A percentile compares a stretch with the other conserved stretches of the same genome.
These are phyloP conservation scores for Coemansia sp. DNA, from an alignment of 192 early-diverging fungal species.

Conservation along the genomic window DNA sequence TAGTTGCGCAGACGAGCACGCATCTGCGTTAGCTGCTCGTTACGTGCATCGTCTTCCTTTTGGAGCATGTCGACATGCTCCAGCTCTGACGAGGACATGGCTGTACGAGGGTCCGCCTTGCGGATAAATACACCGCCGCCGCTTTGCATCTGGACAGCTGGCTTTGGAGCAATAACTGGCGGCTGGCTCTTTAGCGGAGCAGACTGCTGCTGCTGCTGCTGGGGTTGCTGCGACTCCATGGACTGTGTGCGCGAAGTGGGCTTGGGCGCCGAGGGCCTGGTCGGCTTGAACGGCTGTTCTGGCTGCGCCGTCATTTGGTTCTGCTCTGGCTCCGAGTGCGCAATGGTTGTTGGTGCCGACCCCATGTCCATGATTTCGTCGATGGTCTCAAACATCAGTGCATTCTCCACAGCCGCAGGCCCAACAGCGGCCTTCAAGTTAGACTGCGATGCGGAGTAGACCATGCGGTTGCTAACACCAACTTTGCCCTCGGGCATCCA, in stretches of 20 bases:
- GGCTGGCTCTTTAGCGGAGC: neutral
- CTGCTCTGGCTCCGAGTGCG: neutral
- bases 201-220: constrained; percentile 1
- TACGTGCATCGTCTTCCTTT: constrained; percentile 47
- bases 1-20: constrained; percentile 26
- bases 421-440: constrained; percentile 47
- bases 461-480: constrained; percentile 46
- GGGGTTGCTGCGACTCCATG: neutral
- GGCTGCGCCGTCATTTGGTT: neutral
- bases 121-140: constrained; percentile 32
- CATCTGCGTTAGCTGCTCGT: constrained; percentile 48
- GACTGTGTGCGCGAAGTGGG: neutral
- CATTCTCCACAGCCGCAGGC: constrained; percentile 16
- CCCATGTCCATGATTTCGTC: constrained; percentile 27
- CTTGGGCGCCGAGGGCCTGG: neutral
- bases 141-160: constrained; percentile 2
- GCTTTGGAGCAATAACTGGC: constrained; percentile 28
- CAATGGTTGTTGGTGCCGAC: neutral
- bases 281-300: neutral
- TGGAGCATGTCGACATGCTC: constrained; percentile 42
- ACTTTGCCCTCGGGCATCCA: constrained; percentile 54
- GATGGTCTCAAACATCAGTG: constrained; percentile 38
- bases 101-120: constrained; percentile 42
- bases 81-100: constrained; percentile 46
- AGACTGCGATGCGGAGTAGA: constrained; percentile 50